Base-by-base conservation (phyloP, 139 green algal genomes). In the Tetratostichococcus sp. region DNA sequence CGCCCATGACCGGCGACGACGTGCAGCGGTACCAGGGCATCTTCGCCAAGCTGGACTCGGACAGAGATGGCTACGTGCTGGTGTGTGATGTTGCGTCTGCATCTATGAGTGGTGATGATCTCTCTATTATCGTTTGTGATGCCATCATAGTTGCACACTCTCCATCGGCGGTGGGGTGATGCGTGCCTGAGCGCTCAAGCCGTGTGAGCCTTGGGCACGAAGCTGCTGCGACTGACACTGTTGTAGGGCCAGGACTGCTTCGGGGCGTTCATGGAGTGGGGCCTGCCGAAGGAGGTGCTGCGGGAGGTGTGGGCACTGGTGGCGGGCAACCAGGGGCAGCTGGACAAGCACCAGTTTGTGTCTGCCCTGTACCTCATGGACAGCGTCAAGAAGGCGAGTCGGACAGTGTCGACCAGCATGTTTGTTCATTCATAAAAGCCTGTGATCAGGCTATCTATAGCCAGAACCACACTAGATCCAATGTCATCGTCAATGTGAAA, bases 181-280 rank as follows among this genome's bases (percentile, higher is more conserved):
- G n/a, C n/a, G n/a, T n/a, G n/a, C n/a, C n/a, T n/a, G n/a, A n/a
- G n/a, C n/a, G n/a, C n/a, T n/a, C n/a, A n/a, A n/a, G n/a, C n/a
- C n/a, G n/a, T n/a, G n/a, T n/a, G n/a, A n/a, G n/a, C n/a, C n/a
- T n/a, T n/a, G n/a, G n/a, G n/a, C n/a, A n/a, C n/a, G n/a, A n/a
- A n/a, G n/a, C n/a, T n/a, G n/a, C n/a, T n/a, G n/a, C n/a, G n/a
- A n/a, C n/a, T n/a, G n/a, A n/a, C n/a, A n/a, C n/a, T n/a, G n/a
- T n/a, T n/a, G n/a, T n/a, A 94, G 89, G 92, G 90, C 39, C 66
- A 73, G 1, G 89, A 97, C 73, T 96, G 91, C 85, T 93, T 95
- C 59, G 77, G 73, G 0, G 79, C 80, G 25, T 96, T 97, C 83
- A 87, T 92, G 84, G 86, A 88, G 67, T 92, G 83, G 57, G 91